These are phyloP conservation scores for Eremochloa ophiuroides DNA, from an alignment of 176 grass and related monocot species.

Conservation along the genomic window DNA sequence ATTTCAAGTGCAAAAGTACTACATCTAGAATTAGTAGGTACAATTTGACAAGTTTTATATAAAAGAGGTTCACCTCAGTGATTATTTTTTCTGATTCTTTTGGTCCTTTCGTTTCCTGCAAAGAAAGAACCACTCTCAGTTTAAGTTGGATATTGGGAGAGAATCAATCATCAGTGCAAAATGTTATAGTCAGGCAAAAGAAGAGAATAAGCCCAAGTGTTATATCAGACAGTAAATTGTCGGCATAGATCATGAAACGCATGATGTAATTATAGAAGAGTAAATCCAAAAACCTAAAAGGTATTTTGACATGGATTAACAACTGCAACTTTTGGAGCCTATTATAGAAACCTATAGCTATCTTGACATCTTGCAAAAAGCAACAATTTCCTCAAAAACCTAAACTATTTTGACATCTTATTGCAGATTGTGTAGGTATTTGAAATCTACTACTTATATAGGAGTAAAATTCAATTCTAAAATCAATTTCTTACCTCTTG, in stretches of 20 bases:
- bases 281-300: neutral
- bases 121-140: conserved; percentile 4
- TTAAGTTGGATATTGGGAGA: neutral
- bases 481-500: conserved; percentile 36
- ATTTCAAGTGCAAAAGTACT: neutral
- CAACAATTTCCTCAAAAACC: too few species aligned
- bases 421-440: too few species aligned
- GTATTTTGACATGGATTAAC: neutral
- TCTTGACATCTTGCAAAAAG: neutral
- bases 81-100: conserved; percentile 40
- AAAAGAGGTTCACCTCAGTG: conserved; percentile 29
- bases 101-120: conserved; percentile 54
- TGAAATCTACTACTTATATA: neutral
- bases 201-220: neutral
- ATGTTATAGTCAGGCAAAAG: neutral
- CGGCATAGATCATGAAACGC: neutral
- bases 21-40: neutral
- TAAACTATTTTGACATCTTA: neutral
- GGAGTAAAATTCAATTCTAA: neutral
- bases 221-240: neutral
- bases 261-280: neutral
- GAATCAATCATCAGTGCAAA: neutral
- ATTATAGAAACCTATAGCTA: neutral
- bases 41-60: neutral
- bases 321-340: neutral